Evolutionary conservation across 148 eudicot species (phyloP).

Genomic region (Rhododendron ferrugineum): DNA sequence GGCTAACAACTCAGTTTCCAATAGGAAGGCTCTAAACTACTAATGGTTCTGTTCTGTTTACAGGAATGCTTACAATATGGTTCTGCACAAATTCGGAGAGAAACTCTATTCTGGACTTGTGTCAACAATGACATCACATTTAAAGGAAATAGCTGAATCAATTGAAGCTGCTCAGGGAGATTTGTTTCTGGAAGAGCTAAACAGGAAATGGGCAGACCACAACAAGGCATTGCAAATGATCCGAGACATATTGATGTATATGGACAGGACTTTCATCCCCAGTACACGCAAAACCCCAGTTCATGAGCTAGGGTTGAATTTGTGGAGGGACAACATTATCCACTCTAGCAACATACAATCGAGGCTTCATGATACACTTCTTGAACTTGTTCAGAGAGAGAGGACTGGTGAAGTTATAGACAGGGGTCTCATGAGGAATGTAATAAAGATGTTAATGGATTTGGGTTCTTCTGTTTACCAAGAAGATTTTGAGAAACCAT

Average conservation of each 20-base stretch:
- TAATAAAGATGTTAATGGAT: slow-evolving; percentile 57
- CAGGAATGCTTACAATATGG: slow-evolving; percentile 87
- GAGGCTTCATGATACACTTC: slow-evolving; percentile 48
- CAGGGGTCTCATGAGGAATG: slow-evolving; percentile 53
- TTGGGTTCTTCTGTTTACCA: slow-evolving; percentile 53
- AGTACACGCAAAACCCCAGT: slow-evolving; percentile 59
- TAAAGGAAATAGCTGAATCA: slow-evolving; percentile 49
- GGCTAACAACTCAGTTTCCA: neutral
- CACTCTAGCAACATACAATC: slow-evolving; percentile 45
- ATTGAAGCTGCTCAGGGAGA: slow-evolving; percentile 68
- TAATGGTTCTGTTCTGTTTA: neutral
- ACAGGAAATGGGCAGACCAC: slow-evolving; percentile 71
- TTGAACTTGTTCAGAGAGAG: slow-evolving; percentile 46
- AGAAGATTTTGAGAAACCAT: slow-evolving; percentile 68
- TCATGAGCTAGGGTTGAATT: slow-evolving; percentile 58
- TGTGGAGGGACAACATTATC: slow-evolving; percentile 69
- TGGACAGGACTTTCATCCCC: slow-evolving; percentile 70
- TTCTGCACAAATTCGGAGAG: slow-evolving; percentile 75
- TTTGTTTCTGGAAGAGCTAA: slow-evolving; percentile 60
- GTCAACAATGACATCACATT: slow-evolving; percentile 57
- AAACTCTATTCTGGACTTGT: slow-evolving; percentile 65
- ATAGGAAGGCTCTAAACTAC: neutral
- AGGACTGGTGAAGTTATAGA: slow-evolving; percentile 61
- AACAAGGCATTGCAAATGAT: slow-evolving; percentile 78
- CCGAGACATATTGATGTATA: slow-evolving; percentile 71